Conservation (phyloP, 2,329 filamentous ascomycete species). For the Fusarium camptoceras region DNA sequence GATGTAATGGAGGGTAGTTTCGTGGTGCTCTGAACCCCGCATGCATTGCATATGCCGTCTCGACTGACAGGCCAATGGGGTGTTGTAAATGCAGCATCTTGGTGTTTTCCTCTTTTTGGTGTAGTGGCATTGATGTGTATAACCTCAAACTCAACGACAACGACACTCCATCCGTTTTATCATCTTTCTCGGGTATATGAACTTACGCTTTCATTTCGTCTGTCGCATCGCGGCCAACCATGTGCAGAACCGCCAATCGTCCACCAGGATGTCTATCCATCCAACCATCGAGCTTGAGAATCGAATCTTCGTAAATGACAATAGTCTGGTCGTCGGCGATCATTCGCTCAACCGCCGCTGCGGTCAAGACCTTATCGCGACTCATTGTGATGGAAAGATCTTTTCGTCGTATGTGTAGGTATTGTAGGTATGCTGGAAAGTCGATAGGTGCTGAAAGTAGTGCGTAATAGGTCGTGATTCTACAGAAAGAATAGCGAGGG, state of each 20-base stretch:
- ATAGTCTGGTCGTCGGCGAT: conserved; percentile 67
- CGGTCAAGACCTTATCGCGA: conserved; percentile 58
- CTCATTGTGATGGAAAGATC: conserved; percentile 41
- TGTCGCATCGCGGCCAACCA: conserved; percentile 54
- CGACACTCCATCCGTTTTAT: neutral
- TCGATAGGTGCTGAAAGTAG: neutral
- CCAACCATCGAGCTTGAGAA: conserved; percentile 69
- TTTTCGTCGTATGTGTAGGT: neutral
- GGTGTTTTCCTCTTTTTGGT: conserved; percentile 5
- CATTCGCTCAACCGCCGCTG: conserved; percentile 60
- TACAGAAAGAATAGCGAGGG: neutral
- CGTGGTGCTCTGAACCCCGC: conserved; percentile 2
- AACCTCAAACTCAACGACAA: conserved; percentile 4
- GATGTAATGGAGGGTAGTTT: neutral
- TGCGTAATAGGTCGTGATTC: neutral
- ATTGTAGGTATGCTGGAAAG: neutral
- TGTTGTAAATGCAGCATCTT: conserved; percentile 3
- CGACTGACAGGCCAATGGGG: conserved; percentile 27
- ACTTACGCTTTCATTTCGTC: conserved; percentile 53
- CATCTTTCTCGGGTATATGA: neutral
- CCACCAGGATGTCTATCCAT: conserved; percentile 70
- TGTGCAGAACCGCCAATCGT: conserved; percentile 68
- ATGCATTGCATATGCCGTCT: neutral
- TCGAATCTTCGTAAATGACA: conserved; percentile 66
- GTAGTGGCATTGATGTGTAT: neutral